Percentiles rank a stretch among this genome's conserved stretches.
Evolutionary conservation across 768 basidiomycete species (phyloP).

Genomic region (Mycena amicta): DNA sequence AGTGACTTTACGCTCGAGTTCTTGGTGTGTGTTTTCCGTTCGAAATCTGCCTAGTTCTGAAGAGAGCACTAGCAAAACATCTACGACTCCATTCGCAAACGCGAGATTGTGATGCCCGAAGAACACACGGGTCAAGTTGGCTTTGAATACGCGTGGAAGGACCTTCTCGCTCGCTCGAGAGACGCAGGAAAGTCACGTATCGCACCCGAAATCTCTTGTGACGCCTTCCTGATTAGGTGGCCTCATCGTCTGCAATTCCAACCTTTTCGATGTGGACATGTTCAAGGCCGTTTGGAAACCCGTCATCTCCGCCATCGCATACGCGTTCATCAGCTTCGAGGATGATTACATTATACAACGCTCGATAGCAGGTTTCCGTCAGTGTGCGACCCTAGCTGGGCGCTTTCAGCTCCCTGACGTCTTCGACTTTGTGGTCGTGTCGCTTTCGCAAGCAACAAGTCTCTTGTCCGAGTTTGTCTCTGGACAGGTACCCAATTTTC

Average conservation of each 20-base stretch:
- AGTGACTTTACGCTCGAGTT: slow-evolving; percentile 84
- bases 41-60: neutral
- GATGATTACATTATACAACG: slow-evolving; percentile 97
- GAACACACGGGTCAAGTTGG: slow-evolving; percentile 96
- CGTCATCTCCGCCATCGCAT: slow-evolving; percentile 90
- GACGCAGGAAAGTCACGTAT: slow-evolving; percentile 63
- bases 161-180: slow-evolving; percentile 79
- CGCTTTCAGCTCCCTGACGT: slow-evolving; percentile 91
- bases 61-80: slow-evolving; percentile 69
- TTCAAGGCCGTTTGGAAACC: slow-evolving; percentile 94
- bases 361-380: slow-evolving; percentile 93
- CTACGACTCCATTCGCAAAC: slow-evolving; percentile 91
- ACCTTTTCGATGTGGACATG: slow-evolving; percentile 87
- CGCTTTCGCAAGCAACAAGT: slow-evolving; percentile 89
- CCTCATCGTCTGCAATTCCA: slow-evolving; percentile 77
- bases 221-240: slow-evolving; percentile 47
- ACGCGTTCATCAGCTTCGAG: slow-evolving; percentile 93
- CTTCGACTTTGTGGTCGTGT: slow-evolving; percentile 94
- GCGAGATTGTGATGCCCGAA: slow-evolving; percentile 96
- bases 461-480: slow-evolving; percentile 76
- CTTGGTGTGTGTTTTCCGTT: slow-evolving; percentile 56
- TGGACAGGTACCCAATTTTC: slow-evolving; percentile 77
- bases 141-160: slow-evolving; percentile 99
- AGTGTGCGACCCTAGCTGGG: slow-evolving; percentile 92
- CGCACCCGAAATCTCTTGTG: neutral